phyloP scores from a whole-genome alignment of 2,329 filamentous ascomycete species.

The Cytospora mali region DNA sequence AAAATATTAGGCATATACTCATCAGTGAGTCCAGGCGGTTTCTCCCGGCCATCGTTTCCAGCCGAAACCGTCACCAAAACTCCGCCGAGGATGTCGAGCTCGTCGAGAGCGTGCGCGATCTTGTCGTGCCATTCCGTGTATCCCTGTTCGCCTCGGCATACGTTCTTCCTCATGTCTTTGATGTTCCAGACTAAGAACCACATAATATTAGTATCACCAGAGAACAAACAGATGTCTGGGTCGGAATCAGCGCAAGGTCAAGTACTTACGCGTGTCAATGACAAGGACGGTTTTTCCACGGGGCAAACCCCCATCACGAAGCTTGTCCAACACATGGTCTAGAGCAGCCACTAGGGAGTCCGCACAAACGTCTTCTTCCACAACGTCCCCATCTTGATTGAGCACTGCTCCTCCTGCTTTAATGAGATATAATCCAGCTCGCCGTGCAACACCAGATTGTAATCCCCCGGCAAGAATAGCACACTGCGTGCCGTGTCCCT shows the following conservation, averaged over 20 bases:
- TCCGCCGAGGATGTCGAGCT: conserved; percentile 5
- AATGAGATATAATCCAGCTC: conserved; percentile 19
- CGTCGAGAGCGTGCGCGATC: not conserved
- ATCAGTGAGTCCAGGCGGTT: not conserved
- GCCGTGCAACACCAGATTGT: conserved; percentile 2
- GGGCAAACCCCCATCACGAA: not conserved
- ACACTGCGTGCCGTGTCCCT: conserved; percentile 20
- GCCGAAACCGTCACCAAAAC: conserved; percentile 11
- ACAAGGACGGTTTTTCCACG: conserved; percentile 13
- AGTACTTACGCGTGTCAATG: conserved; percentile 17
- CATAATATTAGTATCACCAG: not conserved
- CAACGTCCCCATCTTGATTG: not conserved
- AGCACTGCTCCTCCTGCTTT: conserved; percentile 19
- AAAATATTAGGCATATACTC: conserved; percentile 18
- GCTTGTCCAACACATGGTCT: conserved; percentile 8
- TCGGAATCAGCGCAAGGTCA: not conserved
- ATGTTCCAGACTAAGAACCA: conserved; percentile 2
- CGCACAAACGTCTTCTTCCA: conserved; percentile 13
- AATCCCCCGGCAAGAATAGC: conserved; percentile 10
- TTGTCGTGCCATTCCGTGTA: not conserved
- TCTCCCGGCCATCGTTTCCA: conserved; percentile 12
- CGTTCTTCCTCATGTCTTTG: conserved; percentile 1
- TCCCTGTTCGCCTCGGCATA: not conserved
- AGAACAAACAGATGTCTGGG: too few species aligned
- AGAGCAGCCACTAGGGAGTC: not conserved